Base-by-base conservation (phyloP, 805 yeast species). In the Wickerhamiella kazuoi region DNA sequence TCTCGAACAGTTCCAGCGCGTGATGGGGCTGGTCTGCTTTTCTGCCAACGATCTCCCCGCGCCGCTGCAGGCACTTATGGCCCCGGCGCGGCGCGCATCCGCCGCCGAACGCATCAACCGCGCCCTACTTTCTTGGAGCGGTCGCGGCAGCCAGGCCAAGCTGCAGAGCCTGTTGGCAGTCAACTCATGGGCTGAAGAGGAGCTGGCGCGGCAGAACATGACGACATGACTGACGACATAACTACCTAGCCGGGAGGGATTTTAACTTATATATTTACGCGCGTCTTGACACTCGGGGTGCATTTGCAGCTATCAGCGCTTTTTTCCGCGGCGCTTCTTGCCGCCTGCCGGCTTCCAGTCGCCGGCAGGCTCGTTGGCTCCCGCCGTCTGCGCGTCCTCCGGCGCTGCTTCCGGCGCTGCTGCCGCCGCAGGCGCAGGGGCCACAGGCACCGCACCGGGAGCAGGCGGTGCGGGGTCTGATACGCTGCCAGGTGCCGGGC, bases 21-120 rank as follows among this genome's bases (percentile, higher is more conserved):
- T 93, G 2, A 80, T 84, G 90, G 82, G 93, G 18, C 62, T 84
- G 43, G 59, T 84, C 29, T 72, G 73, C 30, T 68, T 67, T 44
- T 67, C 72, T 1, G 52, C 48, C 14, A 50, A 47, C 21, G 44
- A 44, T 7, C 42, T 59, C 29, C 52, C 52, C 3, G 54, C 58
- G 15, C 71, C 70, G 44, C 58, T 82, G 45, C 60, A 68, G 34
- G 61, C 61, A 18, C 57, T 81, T 31, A 64, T 79, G 53, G 73
- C 78, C 44, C 56, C 76, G 32, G 65, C 74, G 30, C 55, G 78
- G 46, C 63, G 94, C 38, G 60, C 65, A 15, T 74, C 72, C 41
- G 74, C 87, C 41, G 80, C 84, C 9, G 65, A 72, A 29, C 54
- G 74, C 30, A 83, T 84, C 11, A 84, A 84, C 56, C 67, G 68